A percentile compares a stretch with the other conserved stretches of the same genome.
Conservation (phyloP, 139 green algal species). For the Picochlorum sp. region DNA sequence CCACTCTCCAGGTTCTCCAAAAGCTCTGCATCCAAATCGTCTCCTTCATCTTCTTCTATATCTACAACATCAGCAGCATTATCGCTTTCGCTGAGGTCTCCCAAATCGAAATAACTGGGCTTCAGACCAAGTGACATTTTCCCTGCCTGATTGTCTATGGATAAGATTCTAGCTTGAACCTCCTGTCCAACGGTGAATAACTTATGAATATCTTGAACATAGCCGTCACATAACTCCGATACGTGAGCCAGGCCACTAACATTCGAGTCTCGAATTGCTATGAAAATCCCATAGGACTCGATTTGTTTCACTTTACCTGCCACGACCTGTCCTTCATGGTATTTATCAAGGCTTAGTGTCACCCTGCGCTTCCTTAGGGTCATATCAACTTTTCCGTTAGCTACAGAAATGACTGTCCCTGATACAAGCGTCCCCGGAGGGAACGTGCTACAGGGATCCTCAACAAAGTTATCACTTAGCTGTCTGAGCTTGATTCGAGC, state of each 20-base stretch:
- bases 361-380: conserved; percentile 22
- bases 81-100: conserved; percentile 24
- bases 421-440: conserved; percentile 57
- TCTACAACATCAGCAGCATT: conserved; percentile 26
- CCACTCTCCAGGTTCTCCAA: no score
- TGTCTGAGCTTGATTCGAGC: conserved; percentile 68
- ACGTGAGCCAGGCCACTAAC: conserved; percentile 67
- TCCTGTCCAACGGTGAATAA: conserved; percentile 39
- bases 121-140: conserved; percentile 61
- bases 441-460: conserved; percentile 63
- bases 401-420: conserved; percentile 26
- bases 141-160: conserved; percentile 37
- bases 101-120: conserved; percentile 41
- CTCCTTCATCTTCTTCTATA: conserved; percentile 15
- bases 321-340: conserved; percentile 39
- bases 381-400: conserved; percentile 48
- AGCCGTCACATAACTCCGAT: conserved; percentile 59
- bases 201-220: conserved; percentile 42
- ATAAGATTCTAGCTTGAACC: conserved; percentile 58
- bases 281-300: conserved; percentile 80
- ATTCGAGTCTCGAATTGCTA: conserved; percentile 39
- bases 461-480: conserved; percentile 64
- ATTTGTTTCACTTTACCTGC: conserved; percentile 46
- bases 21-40: no score
- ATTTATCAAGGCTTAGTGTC: conserved; percentile 14